Percentiles rank a stretch among this genome's conserved stretches.
Conservation (phyloP, 192 early-diverging fungal species). For the Thoreauomyces humboldtii region DNA sequence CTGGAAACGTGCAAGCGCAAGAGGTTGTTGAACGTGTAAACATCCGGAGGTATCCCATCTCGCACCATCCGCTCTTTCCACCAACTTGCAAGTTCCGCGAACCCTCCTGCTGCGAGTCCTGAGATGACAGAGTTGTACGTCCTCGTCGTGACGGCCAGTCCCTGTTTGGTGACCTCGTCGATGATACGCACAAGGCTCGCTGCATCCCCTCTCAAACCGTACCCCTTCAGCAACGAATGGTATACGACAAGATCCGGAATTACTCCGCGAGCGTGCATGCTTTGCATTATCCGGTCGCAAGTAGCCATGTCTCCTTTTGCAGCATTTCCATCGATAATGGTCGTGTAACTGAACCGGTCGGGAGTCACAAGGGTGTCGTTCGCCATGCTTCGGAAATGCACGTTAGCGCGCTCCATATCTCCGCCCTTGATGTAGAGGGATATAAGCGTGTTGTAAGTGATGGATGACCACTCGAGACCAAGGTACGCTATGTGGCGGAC, state of each 20-base stretch:
- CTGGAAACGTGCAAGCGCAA: neutral
- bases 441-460: constrained; percentile 20
- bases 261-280: neutral
- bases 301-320: neutral
- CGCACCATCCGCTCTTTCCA: constrained; percentile 10
- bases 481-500: neutral
- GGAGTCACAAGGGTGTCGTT: neutral
- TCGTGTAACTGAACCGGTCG: constrained; percentile 12
- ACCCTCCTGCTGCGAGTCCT: neutral
- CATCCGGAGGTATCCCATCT: constrained; percentile 4
- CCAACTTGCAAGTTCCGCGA: neutral
- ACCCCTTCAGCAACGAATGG: constrained; percentile 15
- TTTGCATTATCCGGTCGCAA: neutral
- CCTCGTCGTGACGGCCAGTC: constrained; percentile 5
- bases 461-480: neutral
- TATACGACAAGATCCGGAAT: constrained; percentile 6
- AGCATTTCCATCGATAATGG: constrained; percentile 12
- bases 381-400: constrained; percentile 9
- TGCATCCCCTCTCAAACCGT: neutral
- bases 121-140: constrained; percentile 16
- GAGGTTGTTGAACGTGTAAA: constrained; percentile 4
- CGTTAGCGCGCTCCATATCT: constrained; percentile 3
- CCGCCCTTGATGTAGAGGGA: constrained; percentile 5
- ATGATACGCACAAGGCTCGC: neutral
- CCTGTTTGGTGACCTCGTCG: neutral